Evolutionary conservation across 441 rosid species (phyloP), one percentile per base, ranked within the genome.

Genomic region (Bocquillonia castaneifolia): DNA sequence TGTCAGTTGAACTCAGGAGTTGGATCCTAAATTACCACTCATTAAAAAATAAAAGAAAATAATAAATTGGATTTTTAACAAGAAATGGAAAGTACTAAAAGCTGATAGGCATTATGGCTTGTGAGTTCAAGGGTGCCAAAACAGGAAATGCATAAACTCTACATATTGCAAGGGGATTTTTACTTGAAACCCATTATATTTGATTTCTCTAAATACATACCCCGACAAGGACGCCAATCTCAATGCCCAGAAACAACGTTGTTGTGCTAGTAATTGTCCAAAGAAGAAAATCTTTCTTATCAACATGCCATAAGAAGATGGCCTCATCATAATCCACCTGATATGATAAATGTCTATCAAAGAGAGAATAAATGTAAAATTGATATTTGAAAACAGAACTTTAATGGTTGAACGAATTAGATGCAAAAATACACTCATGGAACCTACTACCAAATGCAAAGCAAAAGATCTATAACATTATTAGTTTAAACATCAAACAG

Each of bases 141-240:
- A 48, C 12, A 59, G n/a, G 2, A 59, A 44, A 36, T 5, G 10
- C 52, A 58, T 14, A 13, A 72, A 22, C 22, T 47, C 20, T 34
- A 45, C 40, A 42, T 26, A 26, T 13, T 37, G 25, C 50, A 17
- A 44, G n/a, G n/a, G n/a, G n/a, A n/a, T n/a, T n/a, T 44, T 45
- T 44, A 26, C 29, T 63, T 15, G 28, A 45, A 44, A 36, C 22
- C 40, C 12, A 22, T 73, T n/a, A 32, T 37, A 47, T 44, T 37
- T 54, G 20, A 50, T 52, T 75, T 61, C 67, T 52, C 5, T 29
- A 34, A 52, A 59, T 71, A 77, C 98, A 78, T 78, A 94, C 99
- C 86, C 99, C 99, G 62, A 88, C 75, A 80, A 94, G 93, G 79
- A 94, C 98, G 28, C 99, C 99, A 26, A 94, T 90, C 86, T 94